Conservation (phyloP, 352 stramenopile genomes). For the Pythium myriotylum region DNA sequence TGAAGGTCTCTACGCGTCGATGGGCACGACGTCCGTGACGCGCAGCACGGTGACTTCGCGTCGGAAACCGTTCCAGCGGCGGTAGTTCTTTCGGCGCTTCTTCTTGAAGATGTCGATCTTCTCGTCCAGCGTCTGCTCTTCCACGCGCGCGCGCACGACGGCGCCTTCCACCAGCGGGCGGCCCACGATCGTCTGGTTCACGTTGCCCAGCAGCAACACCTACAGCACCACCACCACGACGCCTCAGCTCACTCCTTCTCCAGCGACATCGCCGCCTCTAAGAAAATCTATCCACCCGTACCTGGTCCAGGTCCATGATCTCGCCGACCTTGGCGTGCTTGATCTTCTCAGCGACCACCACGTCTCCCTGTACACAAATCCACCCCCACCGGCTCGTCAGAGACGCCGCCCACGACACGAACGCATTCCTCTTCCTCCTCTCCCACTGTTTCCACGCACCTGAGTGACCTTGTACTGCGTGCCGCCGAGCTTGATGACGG, state of each 20-base stretch:
- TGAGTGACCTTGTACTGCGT: slow-evolving; percentile 90
- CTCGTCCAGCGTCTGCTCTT: slow-evolving; percentile 86
- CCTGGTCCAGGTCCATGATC: slow-evolving; percentile 82
- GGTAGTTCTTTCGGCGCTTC: slow-evolving; percentile 90
- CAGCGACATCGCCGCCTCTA: too few relatives aligned
- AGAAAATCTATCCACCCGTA: slow-evolving; percentile 16
- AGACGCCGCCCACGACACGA: too few relatives aligned
- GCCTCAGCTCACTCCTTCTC: too few relatives aligned
- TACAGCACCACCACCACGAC: slow-evolving; percentile 20
- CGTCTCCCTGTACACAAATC: slow-evolving; percentile 56
- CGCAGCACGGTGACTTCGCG: slow-evolving; percentile 84
- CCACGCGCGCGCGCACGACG: slow-evolving; percentile 76
- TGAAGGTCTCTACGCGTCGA: slow-evolving; percentile 38
- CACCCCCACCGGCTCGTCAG: background rate
- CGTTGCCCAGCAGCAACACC: slow-evolving; percentile 80
- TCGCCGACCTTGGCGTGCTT: slow-evolving; percentile 85
- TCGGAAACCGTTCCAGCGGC: slow-evolving; percentile 87
- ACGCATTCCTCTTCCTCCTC: background rate
- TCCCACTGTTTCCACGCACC: too few relatives aligned
- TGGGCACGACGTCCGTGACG: slow-evolving; percentile 77
- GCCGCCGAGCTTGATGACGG: slow-evolving; percentile 79
- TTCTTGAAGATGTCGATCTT: slow-evolving; percentile 93
- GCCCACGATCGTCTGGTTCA: slow-evolving; percentile 85
- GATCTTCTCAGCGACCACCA: slow-evolving; percentile 86
- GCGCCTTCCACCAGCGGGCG: slow-evolving; percentile 69